Base-by-base conservation (phyloP, 2,329 filamentous ascomycete genomes). In the Fusarium tjaetaba region DNA sequence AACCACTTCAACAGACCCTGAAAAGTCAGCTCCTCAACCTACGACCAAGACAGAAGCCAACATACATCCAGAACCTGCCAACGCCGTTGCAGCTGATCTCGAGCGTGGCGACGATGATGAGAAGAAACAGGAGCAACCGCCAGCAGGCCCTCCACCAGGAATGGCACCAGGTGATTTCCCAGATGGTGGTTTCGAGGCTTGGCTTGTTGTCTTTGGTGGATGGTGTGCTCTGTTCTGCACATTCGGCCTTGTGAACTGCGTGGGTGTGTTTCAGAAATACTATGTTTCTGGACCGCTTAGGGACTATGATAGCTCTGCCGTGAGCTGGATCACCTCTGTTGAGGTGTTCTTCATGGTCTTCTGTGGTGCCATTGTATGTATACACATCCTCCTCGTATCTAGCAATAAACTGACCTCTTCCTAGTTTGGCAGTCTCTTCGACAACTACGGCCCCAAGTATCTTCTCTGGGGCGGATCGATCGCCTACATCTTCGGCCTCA, bases 381-480 rank as follows among this genome's bases (percentile, higher is more conserved):
- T 56, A 18, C 76, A 51, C 48, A 24, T 51, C 28, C 8, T 7
- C 84, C 7, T 53, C 32, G 6, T 7, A 11, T 49, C 2, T 26
- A 24, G 15, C 11, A 34, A n/a, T 18, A 48, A 16, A 45, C 46
- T 60, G 26, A 65, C 41, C 11, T n/a, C 8, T 18, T 14, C 18
- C 22, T 11, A 61, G 65, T 90, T 84, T 57, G 92, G 92, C 3
- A 88, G 87, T 45, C 52, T 92, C 16, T 93, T 89, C 74, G 92
- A 94, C 79, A 88, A 85, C 71, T 88, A 89, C 71, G 92, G 92
- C 4, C 90, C 92, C 1, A 85, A 86, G 43, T 88, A 84, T 66
- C 82, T 93, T 8, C 81, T 92, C 20, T 70, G 87, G 24, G 74
- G 81, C 58, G 90, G 90, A 36, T 86, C 86, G 9, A 74, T 91